Base-by-base conservation (phyloP, 1,284 basidiomycete species). In the Apiotrichum sp. region DNA sequence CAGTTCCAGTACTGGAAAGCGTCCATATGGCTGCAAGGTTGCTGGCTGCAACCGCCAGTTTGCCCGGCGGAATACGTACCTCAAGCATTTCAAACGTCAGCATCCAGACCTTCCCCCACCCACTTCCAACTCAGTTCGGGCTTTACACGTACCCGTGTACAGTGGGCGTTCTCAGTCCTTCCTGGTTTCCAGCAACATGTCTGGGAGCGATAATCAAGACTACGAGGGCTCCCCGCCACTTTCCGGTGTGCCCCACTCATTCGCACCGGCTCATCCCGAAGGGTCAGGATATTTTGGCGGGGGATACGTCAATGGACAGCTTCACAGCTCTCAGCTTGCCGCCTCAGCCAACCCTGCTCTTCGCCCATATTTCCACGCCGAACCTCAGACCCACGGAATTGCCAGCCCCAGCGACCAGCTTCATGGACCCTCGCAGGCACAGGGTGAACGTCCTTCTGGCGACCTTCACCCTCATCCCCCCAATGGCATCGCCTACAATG, bases 201-300 rank as follows among this genome's bases (percentile, higher is more conserved):
- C 53, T 2, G 59, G 43, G 8, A 55, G 62, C 40, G 54, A 65
- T 42, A 56, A 55, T 22, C 52, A 57, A 10, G 62, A 67, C 55
- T 67, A 68, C 55, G 47, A 58, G 16, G 52, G 57, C n/a, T 62
- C 60, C 7, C 53, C 67, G 5, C 55, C 49, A 16, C 48, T 45
- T n/a, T 35, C 52, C 39, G 55, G 59, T 50, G 46, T 60, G 63
- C 57, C 54, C n/a, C 57, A 62, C 52, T n/a, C 66, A 65, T 69
- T 67, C 67, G 66, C 71, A 65, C 63, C 69, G 63, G 61, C 68
- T 62, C 63, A 68, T 61, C 67, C 69, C 56, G 66, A 68, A 65
- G 58, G 66, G 41, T 65, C 70, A 64, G 69, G 67, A 64, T 64
- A 62, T 50, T 63, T 64, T 65, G 38, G 46, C 47, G 65, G 66